Percentiles rank a stretch among this genome's conserved stretches.
Evolutionary conservation across 768 basidiomycete genomes (phyloP).

Genomic region (Suillus placidus): DNA sequence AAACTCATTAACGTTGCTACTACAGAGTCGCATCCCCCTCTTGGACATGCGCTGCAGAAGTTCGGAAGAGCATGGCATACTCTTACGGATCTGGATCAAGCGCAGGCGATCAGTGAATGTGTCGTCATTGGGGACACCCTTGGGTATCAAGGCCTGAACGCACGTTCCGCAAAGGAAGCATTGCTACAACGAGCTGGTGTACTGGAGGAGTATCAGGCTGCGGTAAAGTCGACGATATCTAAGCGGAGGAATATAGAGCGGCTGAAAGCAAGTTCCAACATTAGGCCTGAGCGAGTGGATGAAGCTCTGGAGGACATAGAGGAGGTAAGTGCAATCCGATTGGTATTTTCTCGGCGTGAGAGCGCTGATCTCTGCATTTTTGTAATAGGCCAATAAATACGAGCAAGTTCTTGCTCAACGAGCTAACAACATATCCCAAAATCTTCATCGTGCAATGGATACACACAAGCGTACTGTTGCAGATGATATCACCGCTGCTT

Average conservation of each 20-base stretch:
- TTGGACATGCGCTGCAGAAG: constrained; percentile 84
- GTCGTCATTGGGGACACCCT: constrained; percentile 95
- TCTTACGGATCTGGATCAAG: constrained; percentile 84
- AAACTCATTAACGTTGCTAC: constrained; percentile 88
- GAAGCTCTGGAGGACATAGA: constrained; percentile 92
- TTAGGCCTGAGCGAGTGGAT: constrained; percentile 83
- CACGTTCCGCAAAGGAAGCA: constrained; percentile 95
- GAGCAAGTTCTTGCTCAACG: constrained; percentile 83
- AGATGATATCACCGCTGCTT: constrained; percentile 85
- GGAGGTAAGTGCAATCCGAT: constrained; percentile 56
- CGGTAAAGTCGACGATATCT: constrained; percentile 90
- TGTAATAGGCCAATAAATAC: constrained; percentile 79
- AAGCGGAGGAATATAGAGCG: constrained; percentile 92
- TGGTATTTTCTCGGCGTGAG: constrained; percentile 1
- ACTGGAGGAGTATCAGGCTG: constrained; percentile 91
- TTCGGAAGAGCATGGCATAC: constrained; percentile 87
- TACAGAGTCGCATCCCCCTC: constrained; percentile 82
- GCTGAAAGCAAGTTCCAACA: constrained; percentile 82
- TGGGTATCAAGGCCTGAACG: constrained; percentile 96
- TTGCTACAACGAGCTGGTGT: constrained; percentile 87
- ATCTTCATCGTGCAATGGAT: constrained; percentile 84
- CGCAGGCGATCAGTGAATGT: constrained; percentile 92
- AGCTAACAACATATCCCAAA: constrained; percentile 92
- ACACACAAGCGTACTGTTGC: constrained; percentile 86
- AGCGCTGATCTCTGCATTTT: constrained; percentile 16